Percentiles rank a stretch among this genome's conserved stretches.
Conservation (phyloP, 2,329 filamentous ascomycete genomes). For the Cytospora mali region DNA sequence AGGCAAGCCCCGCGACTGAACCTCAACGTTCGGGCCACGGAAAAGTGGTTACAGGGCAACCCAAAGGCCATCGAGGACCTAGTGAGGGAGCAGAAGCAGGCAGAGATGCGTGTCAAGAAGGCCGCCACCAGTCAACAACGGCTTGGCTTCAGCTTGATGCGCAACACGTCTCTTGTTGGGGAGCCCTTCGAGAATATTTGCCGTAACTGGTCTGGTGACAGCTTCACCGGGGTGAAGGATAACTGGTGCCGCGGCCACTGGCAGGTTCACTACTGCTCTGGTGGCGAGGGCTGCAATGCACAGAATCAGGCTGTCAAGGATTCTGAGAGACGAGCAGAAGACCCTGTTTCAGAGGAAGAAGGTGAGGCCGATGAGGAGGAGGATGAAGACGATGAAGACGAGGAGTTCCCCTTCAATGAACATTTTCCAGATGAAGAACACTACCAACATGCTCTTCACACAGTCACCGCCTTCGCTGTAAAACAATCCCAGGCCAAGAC, state of each 20-base stretch:
- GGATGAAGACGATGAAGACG: not conserved
- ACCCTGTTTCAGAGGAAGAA: not conserved
- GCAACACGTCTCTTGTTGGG: constrained; percentile 9
- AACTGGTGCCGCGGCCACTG: not conserved
- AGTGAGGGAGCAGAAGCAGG: constrained; percentile 4
- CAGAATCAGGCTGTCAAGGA: not conserved
- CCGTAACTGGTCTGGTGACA: not conserved
- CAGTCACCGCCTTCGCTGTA: not conserved
- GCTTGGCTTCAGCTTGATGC: not conserved
- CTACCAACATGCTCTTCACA: constrained; percentile 1
- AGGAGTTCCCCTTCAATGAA: not conserved
- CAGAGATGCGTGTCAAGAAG: not conserved
- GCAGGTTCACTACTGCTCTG: constrained; percentile 2
- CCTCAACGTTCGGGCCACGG: not conserved
- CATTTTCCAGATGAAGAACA: not conserved
- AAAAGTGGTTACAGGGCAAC: constrained; percentile 3
- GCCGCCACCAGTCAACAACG: not conserved
- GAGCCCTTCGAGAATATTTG: not conserved
- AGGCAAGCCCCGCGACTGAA: constrained; percentile 5
- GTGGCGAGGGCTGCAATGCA: not conserved
- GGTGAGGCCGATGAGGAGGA: not conserved
- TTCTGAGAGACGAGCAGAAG: not conserved
- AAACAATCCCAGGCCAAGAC: not conserved
- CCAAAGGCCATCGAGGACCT: not conserved
- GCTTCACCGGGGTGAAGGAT: not conserved